These are phyloP conservation scores for Biancaea sappan DNA, from an alignment of 306 rosid species.

Conservation along the genomic window DNA sequence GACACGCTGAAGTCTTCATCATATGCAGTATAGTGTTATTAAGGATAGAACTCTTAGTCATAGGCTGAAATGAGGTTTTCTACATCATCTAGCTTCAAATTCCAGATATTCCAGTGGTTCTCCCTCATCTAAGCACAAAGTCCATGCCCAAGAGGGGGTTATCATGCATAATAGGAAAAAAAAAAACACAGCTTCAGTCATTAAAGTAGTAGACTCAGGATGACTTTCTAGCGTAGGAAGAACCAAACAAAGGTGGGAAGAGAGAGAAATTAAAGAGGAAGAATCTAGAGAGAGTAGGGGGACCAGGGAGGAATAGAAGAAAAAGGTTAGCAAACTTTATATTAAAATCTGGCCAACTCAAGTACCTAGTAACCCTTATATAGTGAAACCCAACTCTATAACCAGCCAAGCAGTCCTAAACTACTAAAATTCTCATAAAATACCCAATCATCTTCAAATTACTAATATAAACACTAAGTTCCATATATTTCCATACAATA, in stretches of 20 bases:
- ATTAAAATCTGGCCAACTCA: not conserved
- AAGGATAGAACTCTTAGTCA: not conserved
- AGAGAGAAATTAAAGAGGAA: not conserved
- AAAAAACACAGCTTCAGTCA: no score
- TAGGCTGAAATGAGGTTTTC: not conserved
- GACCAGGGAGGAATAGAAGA: not conserved
- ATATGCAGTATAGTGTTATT: not conserved
- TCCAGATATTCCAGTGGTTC: conserved; percentile 40
- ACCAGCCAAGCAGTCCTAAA: not conserved
- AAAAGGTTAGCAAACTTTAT: not conserved
- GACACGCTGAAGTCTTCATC: not conserved
- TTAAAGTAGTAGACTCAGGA: not conserved
- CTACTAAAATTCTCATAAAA: not conserved
- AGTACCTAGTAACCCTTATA: not conserved
- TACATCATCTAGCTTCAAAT: not conserved
- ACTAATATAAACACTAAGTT: not conserved
- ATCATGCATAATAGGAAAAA: not conserved
- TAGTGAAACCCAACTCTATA: not conserved
- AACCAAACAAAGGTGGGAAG: not conserved
- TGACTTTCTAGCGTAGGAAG: not conserved
- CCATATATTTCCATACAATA: not conserved
- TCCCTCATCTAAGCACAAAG: conserved; percentile 28
- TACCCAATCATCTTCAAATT: no score
- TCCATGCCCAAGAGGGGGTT: not conserved
- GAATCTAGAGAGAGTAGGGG: not conserved